Conservation (phyloP, 1,284 basidiomycete species). For the Melampsora americana region DNA sequence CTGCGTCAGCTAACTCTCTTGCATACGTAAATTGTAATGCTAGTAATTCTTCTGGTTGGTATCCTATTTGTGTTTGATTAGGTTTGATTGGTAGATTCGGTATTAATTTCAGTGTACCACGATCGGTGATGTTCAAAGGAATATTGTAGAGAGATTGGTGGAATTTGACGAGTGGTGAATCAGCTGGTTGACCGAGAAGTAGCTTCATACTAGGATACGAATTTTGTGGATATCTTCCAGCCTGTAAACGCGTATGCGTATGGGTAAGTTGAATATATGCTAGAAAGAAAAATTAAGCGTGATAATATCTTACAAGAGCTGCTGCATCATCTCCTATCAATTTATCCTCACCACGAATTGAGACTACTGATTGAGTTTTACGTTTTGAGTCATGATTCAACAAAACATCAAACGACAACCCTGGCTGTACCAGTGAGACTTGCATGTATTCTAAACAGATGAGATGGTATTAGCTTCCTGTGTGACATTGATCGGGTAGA, state of each 20-base stretch:
- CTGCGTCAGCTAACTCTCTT: conserved; percentile 76
- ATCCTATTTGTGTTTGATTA: conserved; percentile 19
- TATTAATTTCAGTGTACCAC: conserved; percentile 30
- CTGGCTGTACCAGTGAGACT: conserved; percentile 91
- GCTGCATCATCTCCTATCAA: conserved; percentile 41
- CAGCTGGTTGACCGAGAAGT: conserved; percentile 69
- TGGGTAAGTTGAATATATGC: background rate
- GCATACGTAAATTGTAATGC: conserved; percentile 92
- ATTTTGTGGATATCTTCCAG: conserved; percentile 81
- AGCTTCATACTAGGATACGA: conserved; percentile 83
- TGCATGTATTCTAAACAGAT: conserved; percentile 70
- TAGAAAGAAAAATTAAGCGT: conserved; percentile 51
- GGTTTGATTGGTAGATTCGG: conserved; percentile 19
- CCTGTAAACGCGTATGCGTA: conserved; percentile 57
- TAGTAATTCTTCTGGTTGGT: conserved; percentile 80
- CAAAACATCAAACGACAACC: conserved; percentile 90
- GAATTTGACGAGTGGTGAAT: conserved; percentile 62
- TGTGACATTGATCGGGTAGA: background rate
- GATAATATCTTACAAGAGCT: conserved; percentile 47
- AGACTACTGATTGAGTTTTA: conserved; percentile 84
- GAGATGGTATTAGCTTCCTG: background rate
- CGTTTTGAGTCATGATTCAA: conserved; percentile 94
- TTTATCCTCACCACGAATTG: conserved; percentile 67
- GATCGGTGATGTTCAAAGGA: conserved; percentile 59
- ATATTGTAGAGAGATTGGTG: conserved; percentile 63